Evolutionary conservation across 768 basidiomycete genomes (phyloP).

Genomic region (Tricholoma hemisulphureum): DNA sequence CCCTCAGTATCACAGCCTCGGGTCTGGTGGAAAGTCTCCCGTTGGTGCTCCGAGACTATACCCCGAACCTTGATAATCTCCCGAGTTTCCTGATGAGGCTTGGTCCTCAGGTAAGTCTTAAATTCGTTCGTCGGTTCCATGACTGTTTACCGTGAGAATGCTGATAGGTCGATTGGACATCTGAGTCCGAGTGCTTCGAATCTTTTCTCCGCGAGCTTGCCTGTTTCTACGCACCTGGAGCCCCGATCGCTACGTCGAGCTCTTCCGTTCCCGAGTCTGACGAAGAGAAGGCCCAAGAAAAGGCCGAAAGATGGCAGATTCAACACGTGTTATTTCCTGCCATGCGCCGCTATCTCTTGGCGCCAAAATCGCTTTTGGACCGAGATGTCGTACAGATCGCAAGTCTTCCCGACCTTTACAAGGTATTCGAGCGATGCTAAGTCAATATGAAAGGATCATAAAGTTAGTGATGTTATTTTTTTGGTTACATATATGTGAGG

Average conservation of each 20-base stretch:
- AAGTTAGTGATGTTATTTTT: constrained; percentile 4
- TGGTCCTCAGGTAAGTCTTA: constrained; percentile 82
- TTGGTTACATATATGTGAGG: constrained; percentile 13
- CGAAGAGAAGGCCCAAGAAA: constrained; percentile 43
- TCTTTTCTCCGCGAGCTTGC: constrained; percentile 87
- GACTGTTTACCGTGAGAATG: not conserved
- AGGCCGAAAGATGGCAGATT: constrained; percentile 79
- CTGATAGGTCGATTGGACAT: constrained; percentile 80
- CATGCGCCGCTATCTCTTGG: constrained; percentile 70
- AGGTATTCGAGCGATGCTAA: constrained; percentile 92
- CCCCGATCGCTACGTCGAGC: constrained; percentile 22
- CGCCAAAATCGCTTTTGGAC: constrained; percentile 66
- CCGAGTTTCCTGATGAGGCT: constrained; percentile 89
- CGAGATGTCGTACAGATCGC: constrained; percentile 85
- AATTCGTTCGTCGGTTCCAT: no score
- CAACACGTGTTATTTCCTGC: constrained; percentile 90
- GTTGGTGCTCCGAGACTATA: constrained; percentile 79
- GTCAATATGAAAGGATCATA: constrained; percentile 8
- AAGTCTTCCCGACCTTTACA: constrained; percentile 86
- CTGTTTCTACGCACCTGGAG: constrained; percentile 82
- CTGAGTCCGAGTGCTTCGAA: constrained; percentile 82
- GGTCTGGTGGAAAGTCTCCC: constrained; percentile 79
- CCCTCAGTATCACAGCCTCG: constrained; percentile 61
- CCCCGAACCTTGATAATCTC: constrained; percentile 87
- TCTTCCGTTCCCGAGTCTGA: constrained; percentile 18